Conservation (phyloP, 1,284 basidiomycete genomes). For the Naganishia albida region DNA sequence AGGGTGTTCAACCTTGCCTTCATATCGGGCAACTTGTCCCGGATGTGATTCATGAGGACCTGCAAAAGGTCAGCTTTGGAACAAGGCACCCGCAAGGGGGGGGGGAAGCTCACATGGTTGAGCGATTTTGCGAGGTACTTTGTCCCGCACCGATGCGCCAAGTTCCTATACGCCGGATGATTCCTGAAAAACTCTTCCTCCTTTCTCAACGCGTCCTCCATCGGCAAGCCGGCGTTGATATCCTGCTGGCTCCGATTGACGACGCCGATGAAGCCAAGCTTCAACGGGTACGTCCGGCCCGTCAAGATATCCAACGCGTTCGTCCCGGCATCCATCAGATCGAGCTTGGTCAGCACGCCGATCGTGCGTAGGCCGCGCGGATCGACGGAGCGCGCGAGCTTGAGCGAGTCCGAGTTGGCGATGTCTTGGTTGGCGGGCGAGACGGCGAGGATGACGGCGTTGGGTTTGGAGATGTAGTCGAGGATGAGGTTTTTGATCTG, state of each 20-base stretch:
- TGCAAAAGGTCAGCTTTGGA: constrained; percentile 43
- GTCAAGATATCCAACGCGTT: constrained; percentile 96
- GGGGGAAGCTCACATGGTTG: constrained; percentile 72
- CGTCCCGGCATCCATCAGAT: constrained; percentile 98
- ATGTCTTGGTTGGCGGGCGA: constrained; percentile 97
- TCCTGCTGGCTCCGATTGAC: constrained; percentile 98
- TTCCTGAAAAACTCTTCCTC: constrained; percentile 90
- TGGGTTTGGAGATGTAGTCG: constrained; percentile 92
- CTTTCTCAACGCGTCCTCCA: constrained; percentile 78
- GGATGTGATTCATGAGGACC: constrained; percentile 96
- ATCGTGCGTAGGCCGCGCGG: constrained; percentile 94
- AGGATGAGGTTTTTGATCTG: constrained; percentile 92
- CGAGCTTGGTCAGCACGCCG: constrained; percentile 93
- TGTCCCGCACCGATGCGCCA: constrained; percentile 95
- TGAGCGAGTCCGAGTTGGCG: constrained; percentile 96
- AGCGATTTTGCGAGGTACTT: constrained; percentile 91
- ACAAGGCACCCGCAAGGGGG: background rate
- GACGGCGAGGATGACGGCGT: constrained; percentile 83
- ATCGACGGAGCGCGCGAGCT: constrained; percentile 91
- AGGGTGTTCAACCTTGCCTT: constrained; percentile 96
- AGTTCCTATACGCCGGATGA: constrained; percentile 91
- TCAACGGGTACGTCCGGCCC: constrained; percentile 93
- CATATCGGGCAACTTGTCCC: constrained; percentile 99
- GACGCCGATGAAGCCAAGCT: constrained; percentile 95
- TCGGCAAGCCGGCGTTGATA: constrained; percentile 84